phyloP scores from a whole-genome alignment of 345 rosid species.

The Hibiscus tridactylites region DNA sequence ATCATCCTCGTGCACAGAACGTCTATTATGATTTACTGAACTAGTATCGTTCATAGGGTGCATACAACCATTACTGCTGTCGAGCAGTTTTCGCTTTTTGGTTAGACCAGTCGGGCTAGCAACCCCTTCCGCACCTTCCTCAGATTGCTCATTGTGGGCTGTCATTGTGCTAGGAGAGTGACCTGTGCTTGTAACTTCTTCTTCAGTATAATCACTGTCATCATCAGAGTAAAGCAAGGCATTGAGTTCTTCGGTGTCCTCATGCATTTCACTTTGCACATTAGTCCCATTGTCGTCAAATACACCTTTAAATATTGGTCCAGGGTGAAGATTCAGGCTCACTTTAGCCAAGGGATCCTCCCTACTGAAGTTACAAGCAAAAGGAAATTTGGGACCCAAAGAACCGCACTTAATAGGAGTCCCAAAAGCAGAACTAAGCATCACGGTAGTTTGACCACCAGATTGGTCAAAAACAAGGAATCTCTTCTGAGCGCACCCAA shows the following conservation, averaged over 20 bases:
- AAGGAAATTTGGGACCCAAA: constrained; percentile 21
- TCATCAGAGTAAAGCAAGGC: constrained; percentile 71
- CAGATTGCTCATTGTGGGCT: constrained; percentile 20
- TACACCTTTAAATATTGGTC: constrained; percentile 14
- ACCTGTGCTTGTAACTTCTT: constrained; percentile 68
- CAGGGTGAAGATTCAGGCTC: constrained; percentile 11
- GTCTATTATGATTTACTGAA: constrained; percentile 16
- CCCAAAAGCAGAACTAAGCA: constrained; percentile 39
- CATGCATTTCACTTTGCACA: constrained; percentile 54
- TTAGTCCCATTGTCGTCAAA: constrained; percentile 11
- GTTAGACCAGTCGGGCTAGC: constrained; percentile 33
- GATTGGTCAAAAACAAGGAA: constrained; percentile 73
- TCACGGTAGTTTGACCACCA: constrained; percentile 50
- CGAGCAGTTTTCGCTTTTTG: constrained; percentile 40
- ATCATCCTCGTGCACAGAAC: constrained; percentile 28
- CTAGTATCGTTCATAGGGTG: constrained; percentile 26
- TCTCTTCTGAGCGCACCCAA: constrained; percentile 35
- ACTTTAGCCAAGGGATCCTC: constrained; percentile 15
- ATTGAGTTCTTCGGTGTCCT: constrained; percentile 71
- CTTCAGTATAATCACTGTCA: constrained; percentile 33
- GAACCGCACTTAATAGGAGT: constrained; percentile 21
- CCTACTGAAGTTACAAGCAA: constrained; percentile 16
- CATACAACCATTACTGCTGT: constrained; percentile 8
- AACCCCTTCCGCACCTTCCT: constrained; percentile 33
- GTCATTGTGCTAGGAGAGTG: constrained; percentile 65